These are phyloP conservation scores for Fusarium nygamai DNA, from an alignment of 2,329 filamentous ascomycete species.

Conservation along the genomic window DNA sequence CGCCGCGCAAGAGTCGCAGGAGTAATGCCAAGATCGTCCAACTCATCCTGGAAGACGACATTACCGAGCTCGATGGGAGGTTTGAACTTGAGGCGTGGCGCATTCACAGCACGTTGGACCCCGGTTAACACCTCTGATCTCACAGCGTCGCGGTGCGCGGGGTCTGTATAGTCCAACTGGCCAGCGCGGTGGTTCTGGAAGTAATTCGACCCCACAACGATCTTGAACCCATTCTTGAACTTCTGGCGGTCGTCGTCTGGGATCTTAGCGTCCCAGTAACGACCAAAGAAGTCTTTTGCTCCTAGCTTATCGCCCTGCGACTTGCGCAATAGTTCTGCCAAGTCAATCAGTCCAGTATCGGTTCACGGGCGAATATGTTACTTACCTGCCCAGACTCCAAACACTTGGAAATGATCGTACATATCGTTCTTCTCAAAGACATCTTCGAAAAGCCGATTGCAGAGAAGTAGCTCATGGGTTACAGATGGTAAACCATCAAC, in stretches of 20 bases:
- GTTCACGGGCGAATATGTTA: neutral
- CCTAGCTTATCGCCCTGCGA: neutral
- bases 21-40: no score
- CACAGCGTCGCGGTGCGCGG: fast-evolving
- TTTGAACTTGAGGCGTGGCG: neutral
- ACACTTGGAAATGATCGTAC: fast-evolving
- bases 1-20: no score
- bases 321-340: neutral
- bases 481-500: no score
- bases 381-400: neutral
- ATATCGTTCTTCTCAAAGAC: neutral
- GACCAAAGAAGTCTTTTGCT: neutral
- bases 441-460: fast-evolving
- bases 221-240: neutral
- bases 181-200: fast-evolving
- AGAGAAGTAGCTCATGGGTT: no score
- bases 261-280: neutral
- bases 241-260: no score
- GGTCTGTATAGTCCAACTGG: no score
- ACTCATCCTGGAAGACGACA: neutral
- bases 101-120: neutral
- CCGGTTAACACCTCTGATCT: neutral
- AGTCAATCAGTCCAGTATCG: neutral
- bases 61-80: fast-evolving
- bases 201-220: neutral